Evolutionary conservation across 257 asterid genomes (phyloP), one percentile per base, ranked within the genome.

Genomic region (Orobanche coerulescens): DNA sequence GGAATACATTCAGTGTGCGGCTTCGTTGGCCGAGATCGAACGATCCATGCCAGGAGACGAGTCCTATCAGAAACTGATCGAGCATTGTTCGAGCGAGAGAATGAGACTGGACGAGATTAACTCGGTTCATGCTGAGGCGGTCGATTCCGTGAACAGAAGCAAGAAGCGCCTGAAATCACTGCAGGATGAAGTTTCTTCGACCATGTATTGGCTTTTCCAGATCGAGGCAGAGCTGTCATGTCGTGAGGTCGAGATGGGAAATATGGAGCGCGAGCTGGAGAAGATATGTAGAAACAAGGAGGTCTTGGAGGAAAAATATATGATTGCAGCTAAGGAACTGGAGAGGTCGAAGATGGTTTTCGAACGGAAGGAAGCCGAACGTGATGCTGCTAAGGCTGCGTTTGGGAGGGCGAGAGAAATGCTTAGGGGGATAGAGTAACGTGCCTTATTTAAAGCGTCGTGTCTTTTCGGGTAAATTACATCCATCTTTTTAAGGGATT

Each of bases 321-420:
- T 12, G 40, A 25, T 10, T 20, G 53, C 75, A 5, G 65, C 56
- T 2, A 62, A 73, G 44, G 70, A 75, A 47, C 33, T 76, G 69
- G 82, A 78, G 68, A 69, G 67, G 62, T 63, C 76, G n/a, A 23
- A 2, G 55, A 44, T 62, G 23, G 64, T 71, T 18, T 31, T 50
- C 31, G 69, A 71, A 30, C 65, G 8, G 62, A 76, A 71, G 54
- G 74, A 73, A 65, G 82, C 42, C 0, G 79, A 75, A 33, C 20
- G 6, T 1, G n/a, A 48, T 46, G 80, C 75, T 47, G 82, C 84
- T 24, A 73, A 73, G 77, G 71, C 79, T 44, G 78, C 81, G 19
- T 78, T 68, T 36, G 70, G 67, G 50, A 52, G 64, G 58, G 82
- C 84, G 51, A 75, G 61, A 69, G 42, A 40, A 0, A 63, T 57